phyloP scores from a whole-genome alignment of 352 stramenopile genomes.

The Discostella stelligera region DNA sequence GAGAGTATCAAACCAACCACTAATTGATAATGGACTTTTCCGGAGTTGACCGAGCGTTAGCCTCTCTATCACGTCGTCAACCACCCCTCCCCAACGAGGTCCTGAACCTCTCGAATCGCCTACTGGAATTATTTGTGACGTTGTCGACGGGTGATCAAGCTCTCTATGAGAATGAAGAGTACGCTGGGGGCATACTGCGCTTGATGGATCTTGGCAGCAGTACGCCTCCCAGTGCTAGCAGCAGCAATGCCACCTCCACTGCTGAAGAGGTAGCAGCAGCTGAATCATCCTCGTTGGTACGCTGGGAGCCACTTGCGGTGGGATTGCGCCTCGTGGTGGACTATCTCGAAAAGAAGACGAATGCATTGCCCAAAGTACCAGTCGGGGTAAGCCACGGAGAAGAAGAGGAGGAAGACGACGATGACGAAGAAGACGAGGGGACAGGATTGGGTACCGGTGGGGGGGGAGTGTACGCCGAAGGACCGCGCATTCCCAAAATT shows the following conservation, averaged over 20 bases:
- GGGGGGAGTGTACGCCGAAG: constrained; percentile 41
- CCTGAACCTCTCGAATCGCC: constrained; percentile 38
- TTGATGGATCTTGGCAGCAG: constrained; percentile 22
- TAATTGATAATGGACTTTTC: constrained; percentile 81
- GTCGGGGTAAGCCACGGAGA: not conserved
- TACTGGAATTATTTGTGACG: constrained; percentile 28
- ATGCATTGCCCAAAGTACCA: constrained; percentile 1
- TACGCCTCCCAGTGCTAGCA: not conserved
- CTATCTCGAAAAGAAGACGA: constrained; percentile 33
- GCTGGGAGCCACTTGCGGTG: constrained; percentile 77
- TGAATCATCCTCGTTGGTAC: constrained; percentile 1
- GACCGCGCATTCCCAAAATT: constrained; percentile 28
- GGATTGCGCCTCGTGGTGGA: constrained; percentile 61
- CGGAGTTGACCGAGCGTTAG: constrained; percentile 54
- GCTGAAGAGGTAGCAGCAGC: not conserved
- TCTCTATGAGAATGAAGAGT: constrained; percentile 27
- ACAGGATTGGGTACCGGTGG: constrained; percentile 26
- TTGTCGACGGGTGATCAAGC: not conserved
- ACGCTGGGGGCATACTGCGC: constrained; percentile 21
- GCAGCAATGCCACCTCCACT: not conserved
- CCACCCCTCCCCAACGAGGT: constrained; percentile 56
- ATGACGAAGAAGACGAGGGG: constrained; percentile 28
- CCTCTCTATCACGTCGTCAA: constrained; percentile 57
- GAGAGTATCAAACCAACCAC: no score
- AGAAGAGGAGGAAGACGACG: not conserved